Evolutionary conservation across 169 alveolate species (phyloP), one percentile per base, ranked within the genome.

Genomic region (Cytauxzoon felis): DNA sequence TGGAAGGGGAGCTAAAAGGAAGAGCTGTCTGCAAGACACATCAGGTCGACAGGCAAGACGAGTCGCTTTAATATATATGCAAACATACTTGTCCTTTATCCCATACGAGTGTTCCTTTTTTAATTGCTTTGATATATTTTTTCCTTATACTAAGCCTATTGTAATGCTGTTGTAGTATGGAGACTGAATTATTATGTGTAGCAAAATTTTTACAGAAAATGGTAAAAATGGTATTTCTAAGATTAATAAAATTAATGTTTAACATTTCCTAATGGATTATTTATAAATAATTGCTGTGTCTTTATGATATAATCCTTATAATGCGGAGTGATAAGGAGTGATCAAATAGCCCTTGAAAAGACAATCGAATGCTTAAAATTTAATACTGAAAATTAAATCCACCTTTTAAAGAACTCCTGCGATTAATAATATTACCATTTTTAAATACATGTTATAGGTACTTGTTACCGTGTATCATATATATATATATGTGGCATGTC

Each of bases 101-200:
- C 93, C 93, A 88, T 16, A 88, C 62, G 30, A 88, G 82, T 18
- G 93, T 88, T 16, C 93, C 93, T 33, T 82, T 76, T 51, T 82
- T 82, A 24, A 88, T 78, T 16, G 93, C 93, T 23, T 79, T 70
- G 30, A 76, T 78, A 48, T 66, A 88, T 54, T 78, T 82, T 56
- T 87, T 87, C 48, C 93, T 53, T 27, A 88, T 82, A 7, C 92
- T 89, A 13, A 88, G 58, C 19, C 89, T 57, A 56, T 87, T 88
- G 78, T 88, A 88, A 62, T 79, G 85, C 49, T 88, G 93, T 81
- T 88, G 93, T 38, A 87, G 56, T 11, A 88, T 78, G 18, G 93
- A 88, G 16, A 76, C 91, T 13, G 93, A 88, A 51, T 88, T 87
- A 16, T 79, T 70, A 62, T 87, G 93, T 1, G 80, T 64, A n/a